Conservation (phyloP, 371 early-diverging fungal species). For the Rhizopus arrhizus region DNA sequence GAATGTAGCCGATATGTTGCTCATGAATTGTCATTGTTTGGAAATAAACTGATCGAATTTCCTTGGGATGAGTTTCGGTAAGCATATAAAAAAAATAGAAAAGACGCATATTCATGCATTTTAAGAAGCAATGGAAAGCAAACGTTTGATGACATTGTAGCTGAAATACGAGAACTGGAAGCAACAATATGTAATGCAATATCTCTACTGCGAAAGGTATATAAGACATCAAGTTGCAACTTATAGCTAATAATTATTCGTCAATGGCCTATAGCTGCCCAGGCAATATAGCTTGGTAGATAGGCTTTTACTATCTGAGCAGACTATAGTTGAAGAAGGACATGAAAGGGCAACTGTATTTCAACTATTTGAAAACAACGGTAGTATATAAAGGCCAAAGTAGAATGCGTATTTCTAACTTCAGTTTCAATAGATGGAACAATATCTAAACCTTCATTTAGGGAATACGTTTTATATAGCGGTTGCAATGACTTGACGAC, state of each 20-base stretch:
- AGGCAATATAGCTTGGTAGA: conserved; percentile 70
- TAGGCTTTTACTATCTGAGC: conserved; percentile 48
- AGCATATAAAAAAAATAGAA: conserved; percentile 8
- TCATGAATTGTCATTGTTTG: conserved; percentile 48
- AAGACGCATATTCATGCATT: conserved; percentile 2
- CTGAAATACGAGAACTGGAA: conserved; percentile 60
- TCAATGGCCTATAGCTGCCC: conserved; percentile 56
- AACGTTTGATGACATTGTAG: conserved; percentile 48
- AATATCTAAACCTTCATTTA: conserved; percentile 49
- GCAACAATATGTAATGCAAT: conserved; percentile 64
- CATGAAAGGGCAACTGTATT: conserved; percentile 65
- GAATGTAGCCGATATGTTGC: conserved; percentile 51
- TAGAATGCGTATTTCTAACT: neutral
- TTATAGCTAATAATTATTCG: no score
- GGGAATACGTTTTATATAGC: conserved; percentile 54
- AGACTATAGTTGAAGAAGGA: conserved; percentile 57
- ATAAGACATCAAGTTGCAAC: neutral
- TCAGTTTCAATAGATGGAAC: conserved; percentile 29
- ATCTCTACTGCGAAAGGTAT: conserved; percentile 65
- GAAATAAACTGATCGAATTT: conserved; percentile 43
- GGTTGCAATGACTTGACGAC: conserved; percentile 27
- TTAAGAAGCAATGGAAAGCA: conserved; percentile 33
- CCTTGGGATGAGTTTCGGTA: conserved; percentile 60
- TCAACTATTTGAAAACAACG: conserved; percentile 58
- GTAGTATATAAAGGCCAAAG: conserved; percentile 22